A percentile compares a stretch with the other conserved stretches of the same genome.
phyloP scores from a whole-genome alignment of 805 yeast genomes.

The Komagataella kurtzmanii region DNA sequence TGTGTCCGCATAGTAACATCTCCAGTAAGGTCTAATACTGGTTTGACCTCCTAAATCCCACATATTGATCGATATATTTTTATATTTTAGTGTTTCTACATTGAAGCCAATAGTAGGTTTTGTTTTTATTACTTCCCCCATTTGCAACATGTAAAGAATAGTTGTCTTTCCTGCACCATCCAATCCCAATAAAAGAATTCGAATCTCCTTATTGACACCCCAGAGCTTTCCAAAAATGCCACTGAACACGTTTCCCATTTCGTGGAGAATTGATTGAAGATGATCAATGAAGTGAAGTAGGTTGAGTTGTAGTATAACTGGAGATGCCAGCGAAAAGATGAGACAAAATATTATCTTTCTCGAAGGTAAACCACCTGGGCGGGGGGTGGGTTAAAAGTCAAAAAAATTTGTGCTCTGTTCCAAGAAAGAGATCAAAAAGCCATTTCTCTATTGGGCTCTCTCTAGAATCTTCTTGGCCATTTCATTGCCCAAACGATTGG shows the following conservation, averaged over 20 bases:
- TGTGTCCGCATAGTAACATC: constrained; percentile 90
- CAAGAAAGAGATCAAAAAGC: not conserved
- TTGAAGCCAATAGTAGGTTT: constrained; percentile 81
- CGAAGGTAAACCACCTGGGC: not conserved
- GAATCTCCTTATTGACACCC: constrained; percentile 82
- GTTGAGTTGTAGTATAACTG: not conserved
- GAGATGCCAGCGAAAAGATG: not conserved
- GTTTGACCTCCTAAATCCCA: constrained; percentile 99
- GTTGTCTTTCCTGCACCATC: constrained; percentile 99
- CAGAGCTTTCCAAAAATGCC: constrained; percentile 75
- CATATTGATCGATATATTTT: constrained; percentile 81
- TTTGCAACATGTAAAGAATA: constrained; percentile 76
- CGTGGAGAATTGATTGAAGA: not conserved
- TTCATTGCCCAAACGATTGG: constrained; percentile 79
- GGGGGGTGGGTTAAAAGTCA: not conserved
- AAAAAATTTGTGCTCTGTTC: not conserved
- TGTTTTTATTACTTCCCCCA: constrained; percentile 73
- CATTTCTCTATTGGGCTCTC: constrained; percentile 9
- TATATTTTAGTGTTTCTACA: constrained; percentile 82
- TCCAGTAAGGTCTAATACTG: constrained; percentile 91
- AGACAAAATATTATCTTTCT: constrained; percentile 5
- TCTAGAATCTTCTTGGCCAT: constrained; percentile 72
- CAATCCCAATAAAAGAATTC: constrained; percentile 80
- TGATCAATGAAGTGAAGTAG: not conserved
- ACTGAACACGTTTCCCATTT: constrained; percentile 85